A percentile compares a stretch with the other conserved stretches of the same genome.
Evolutionary conservation across 1,284 basidiomycete species (phyloP).

Genomic region (Trichosporon coremiiforme): DNA sequence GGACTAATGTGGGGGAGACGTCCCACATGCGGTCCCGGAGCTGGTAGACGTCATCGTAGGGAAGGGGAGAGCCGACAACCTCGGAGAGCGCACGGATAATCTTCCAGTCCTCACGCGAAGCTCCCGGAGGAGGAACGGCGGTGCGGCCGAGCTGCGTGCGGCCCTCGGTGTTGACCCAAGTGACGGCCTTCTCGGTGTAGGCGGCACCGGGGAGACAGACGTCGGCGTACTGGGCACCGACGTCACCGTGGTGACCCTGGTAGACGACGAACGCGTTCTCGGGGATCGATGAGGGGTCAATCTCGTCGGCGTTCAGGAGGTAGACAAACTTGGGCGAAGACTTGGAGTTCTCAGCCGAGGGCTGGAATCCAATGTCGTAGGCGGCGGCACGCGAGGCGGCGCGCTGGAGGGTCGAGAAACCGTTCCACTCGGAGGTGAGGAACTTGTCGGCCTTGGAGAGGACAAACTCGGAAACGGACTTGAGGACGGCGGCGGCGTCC

Average conservation of each 20-base stretch:
- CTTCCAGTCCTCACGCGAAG: slow-evolving; percentile 98
- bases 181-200: slow-evolving; percentile 93
- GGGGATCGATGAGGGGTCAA: slow-evolving; percentile 88
- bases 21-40: slow-evolving; percentile 97
- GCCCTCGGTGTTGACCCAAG: slow-evolving; percentile 98
- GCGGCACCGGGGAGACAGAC: slow-evolving; percentile 91
- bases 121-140: slow-evolving; percentile 93
- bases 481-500: slow-evolving; percentile 79
- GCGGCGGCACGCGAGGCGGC: slow-evolving; percentile 89
- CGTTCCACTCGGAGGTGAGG: slow-evolving; percentile 90
- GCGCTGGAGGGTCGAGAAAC: slow-evolving; percentile 89
- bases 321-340: slow-evolving; percentile 94
- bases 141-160: slow-evolving; percentile 86
- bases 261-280: slow-evolving; percentile 96
- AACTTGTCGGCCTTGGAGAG: slow-evolving; percentile 74
- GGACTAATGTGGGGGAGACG: slow-evolving; percentile 84
- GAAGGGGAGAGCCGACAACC: slow-evolving; percentile 73
- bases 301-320: slow-evolving; percentile 93
- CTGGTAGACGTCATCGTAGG: slow-evolving; percentile 86
- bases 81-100: slow-evolving; percentile 97
- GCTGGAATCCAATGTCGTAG: slow-evolving; percentile 91
- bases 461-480: slow-evolving; percentile 77
- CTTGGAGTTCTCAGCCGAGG: slow-evolving; percentile 72
- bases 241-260: slow-evolving; percentile 98
- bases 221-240: slow-evolving; percentile 94